Percentiles rank a stretch among this genome's conserved stretches.
phyloP scores from a whole-genome alignment of 2,329 filamentous ascomycete genomes.

The Cercospora sp. region DNA sequence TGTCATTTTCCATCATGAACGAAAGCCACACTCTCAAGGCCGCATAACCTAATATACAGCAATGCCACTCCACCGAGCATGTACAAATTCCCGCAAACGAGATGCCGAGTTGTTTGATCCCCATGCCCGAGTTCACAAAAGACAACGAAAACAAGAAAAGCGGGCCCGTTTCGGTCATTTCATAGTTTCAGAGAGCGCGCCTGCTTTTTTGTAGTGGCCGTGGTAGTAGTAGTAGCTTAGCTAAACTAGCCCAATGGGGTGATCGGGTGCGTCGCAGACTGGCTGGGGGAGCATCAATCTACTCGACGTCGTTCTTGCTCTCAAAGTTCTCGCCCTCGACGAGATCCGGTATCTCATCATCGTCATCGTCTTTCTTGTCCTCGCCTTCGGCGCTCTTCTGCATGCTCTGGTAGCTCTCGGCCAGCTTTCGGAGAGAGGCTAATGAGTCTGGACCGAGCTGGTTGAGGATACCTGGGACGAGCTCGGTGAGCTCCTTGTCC shows the following conservation, averaged over 20 bases:
- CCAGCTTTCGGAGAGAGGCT: conserved; percentile 94
- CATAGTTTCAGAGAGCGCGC: conserved; percentile 4
- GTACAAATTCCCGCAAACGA: conserved; percentile 11
- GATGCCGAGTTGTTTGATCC: background rate
- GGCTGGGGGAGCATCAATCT: too few relatives aligned
- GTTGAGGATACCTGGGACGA: conserved; percentile 98
- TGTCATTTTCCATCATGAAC: background rate
- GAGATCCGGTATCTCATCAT: conserved; percentile 91
- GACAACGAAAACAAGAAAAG: background rate
- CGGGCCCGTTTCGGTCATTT: background rate
- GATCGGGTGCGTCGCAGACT: background rate
- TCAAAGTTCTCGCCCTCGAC: conserved; percentile 98
- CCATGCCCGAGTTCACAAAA: background rate
- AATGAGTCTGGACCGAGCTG: conserved; percentile 98
- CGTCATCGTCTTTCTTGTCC: conserved; percentile 68
- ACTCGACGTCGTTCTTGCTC: conserved; percentile 82
- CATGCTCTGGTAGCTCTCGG: conserved; percentile 99
- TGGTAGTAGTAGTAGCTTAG: background rate
- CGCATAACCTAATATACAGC: conserved; percentile 28
- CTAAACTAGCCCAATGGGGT: background rate
- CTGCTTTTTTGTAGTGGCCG: conserved; percentile 13
- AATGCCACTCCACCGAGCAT: conserved; percentile 21
- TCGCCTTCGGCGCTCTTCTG: conserved; percentile 87
- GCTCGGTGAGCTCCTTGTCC: conserved; percentile 99
- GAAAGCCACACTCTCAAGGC: conserved; percentile 14